phyloP scores from a whole-genome alignment of 2,329 filamentous ascomycete genomes.

The Cadophora luteo-olivacea region DNA sequence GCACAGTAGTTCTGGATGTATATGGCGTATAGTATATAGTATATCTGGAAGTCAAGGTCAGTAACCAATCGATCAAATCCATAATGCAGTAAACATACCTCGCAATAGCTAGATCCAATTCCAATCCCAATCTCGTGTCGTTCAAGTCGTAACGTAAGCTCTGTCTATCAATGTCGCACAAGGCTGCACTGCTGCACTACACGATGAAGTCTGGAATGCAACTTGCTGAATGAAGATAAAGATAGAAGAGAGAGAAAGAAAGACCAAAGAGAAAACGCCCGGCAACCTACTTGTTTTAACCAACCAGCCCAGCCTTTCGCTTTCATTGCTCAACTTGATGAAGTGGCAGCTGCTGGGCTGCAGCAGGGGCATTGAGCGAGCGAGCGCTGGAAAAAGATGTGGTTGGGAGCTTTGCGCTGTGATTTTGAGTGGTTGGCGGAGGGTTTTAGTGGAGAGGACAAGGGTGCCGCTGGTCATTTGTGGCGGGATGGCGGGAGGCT shows the following conservation, averaged over 20 bases:
- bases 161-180: neutral
- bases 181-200: neutral
- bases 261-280: neutral
- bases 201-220: neutral
- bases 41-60: no score
- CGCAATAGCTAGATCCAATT: neutral
- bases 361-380: neutral
- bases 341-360: constrained; percentile 1
- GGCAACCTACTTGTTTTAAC: constrained; percentile 13
- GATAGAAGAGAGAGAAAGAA: neutral
- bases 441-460: neutral
- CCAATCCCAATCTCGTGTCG: constrained; percentile 1
- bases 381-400: neutral
- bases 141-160: neutral
- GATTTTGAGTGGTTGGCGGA: constrained; percentile 7
- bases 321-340: neutral
- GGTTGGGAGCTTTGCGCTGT: constrained; percentile 6
- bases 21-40: neutral
- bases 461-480: neutral
- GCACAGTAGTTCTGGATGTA: neutral
- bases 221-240: neutral
- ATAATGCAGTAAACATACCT: neutral
- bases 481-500: neutral
- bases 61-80: no score
- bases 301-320: constrained; percentile 1